Conservation (phyloP, 345 rosid species). For the Melastoma malabathricum region DNA sequence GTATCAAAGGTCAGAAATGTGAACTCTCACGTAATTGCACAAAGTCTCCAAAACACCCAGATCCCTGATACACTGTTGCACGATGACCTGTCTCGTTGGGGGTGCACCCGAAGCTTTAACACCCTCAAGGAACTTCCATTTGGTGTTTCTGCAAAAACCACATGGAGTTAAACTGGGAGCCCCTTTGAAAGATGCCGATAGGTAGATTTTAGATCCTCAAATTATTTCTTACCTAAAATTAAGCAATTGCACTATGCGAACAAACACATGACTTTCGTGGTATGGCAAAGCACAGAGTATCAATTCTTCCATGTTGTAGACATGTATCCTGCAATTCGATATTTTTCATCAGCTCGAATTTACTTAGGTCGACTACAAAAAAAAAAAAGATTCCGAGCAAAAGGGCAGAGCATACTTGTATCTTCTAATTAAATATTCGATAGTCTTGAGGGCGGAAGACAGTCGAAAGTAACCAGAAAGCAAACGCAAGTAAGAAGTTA, state of each 20-base stretch:
- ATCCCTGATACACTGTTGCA: slow-evolving; percentile 83
- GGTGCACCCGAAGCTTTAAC: slow-evolving; percentile 84
- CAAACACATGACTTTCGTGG: slow-evolving; percentile 83
- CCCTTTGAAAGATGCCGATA: neutral
- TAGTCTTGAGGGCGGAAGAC: slow-evolving; percentile 49
- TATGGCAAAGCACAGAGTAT: slow-evolving; percentile 69
- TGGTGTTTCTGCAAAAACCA: slow-evolving; percentile 44
- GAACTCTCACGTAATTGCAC: slow-evolving; percentile 65
- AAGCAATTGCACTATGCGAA: slow-evolving; percentile 64
- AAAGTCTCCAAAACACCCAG: slow-evolving; percentile 67
- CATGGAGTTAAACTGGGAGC: neutral
- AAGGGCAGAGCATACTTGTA: slow-evolving; percentile 40
- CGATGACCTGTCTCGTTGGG: slow-evolving; percentile 64
- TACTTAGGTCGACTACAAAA: neutral
- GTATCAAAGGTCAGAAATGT: neutral
- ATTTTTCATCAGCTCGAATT: slow-evolving; percentile 12
- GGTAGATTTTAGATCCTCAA: neutral
- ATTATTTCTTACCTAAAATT: slow-evolving; percentile 43
- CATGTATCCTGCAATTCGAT: slow-evolving; percentile 48
- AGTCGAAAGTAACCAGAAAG: slow-evolving; percentile 62
- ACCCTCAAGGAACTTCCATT: slow-evolving; percentile 83
- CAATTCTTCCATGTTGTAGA: slow-evolving; percentile 63
- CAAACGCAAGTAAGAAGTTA: slow-evolving; percentile 47
- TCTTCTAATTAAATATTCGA: slow-evolving; percentile 89
- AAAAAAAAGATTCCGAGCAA: neutral